Evolutionary conservation across 805 yeast species (phyloP), one percentile per base, ranked within the genome.

Genomic region (Martiniozyma abietophila): DNA sequence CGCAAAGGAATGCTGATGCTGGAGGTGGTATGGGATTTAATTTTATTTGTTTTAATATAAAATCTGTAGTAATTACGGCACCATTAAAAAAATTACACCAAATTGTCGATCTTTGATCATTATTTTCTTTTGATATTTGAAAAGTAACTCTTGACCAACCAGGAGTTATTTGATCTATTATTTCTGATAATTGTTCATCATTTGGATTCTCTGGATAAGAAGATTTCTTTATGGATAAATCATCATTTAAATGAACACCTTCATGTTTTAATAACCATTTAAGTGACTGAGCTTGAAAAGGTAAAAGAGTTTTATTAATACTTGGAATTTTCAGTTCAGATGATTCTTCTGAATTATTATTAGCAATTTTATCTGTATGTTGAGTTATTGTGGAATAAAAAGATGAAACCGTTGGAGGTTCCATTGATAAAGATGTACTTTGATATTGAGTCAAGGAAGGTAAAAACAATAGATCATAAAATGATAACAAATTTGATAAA

Each of bases 1-100:
- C 98, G 1, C 92, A 80, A 22, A 92, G 54, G 6, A 92, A 59
- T 0, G 94, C 96, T 32, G 67, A 64, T 0, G 71, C 76, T 3
- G 50, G 47, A n/a, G n/a, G n/a, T 6, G 48, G 45, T 8, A 30
- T 35, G 1, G 46, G 34, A 0, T 20, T 29, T 2, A 40, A 18
- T 18, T 34, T 17, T 2, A 39, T 24, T 18, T 49, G 60, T 4
- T 49, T 32, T 3, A 56, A 31, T 1, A 66, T 61, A 16, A 55
- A 49, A 1, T 35, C 32, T 5, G 54, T 45, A 4, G 65, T 49
- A 26, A 66, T 53, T 0, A 75, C 35, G 38, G 70, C 69, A 1
- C 71, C 73, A 3, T 72, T 71, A 36, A 62, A 70, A 32, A 47
- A 50, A 45, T 77, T 77, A 43, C 52, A 71, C 72, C 76, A 76